phyloP scores from a whole-genome alignment of 208 protist species.

The Angomonas ambiguus region DNA sequence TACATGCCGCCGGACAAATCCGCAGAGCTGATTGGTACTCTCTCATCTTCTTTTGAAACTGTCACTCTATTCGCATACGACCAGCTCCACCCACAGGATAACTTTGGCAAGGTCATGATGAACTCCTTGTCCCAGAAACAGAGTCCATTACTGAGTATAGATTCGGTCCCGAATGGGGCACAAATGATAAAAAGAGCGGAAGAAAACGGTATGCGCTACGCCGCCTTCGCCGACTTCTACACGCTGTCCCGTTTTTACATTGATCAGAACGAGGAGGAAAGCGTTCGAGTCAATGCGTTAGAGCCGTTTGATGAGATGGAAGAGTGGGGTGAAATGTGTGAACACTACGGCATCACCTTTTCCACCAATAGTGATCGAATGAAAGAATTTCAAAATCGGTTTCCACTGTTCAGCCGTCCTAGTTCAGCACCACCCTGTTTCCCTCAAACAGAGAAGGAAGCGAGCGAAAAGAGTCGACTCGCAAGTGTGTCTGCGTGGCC shows the following conservation, averaged over 20 bases:
- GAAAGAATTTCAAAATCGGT: background rate
- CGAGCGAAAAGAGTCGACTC: background rate
- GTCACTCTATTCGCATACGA: slow-evolving; percentile 80
- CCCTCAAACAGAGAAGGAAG: background rate
- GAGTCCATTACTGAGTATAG: slow-evolving; percentile 73
- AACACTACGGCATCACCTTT: slow-evolving; percentile 88
- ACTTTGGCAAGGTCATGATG: slow-evolving; percentile 82
- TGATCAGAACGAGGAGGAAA: slow-evolving; percentile 28
- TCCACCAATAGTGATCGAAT: slow-evolving; percentile 17
- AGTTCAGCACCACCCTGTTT: background rate
- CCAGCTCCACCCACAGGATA: slow-evolving; percentile 72
- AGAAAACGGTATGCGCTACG: slow-evolving; percentile 43
- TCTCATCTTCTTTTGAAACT: slow-evolving; percentile 46
- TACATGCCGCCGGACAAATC: slow-evolving; percentile 74
- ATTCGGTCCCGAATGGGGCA: slow-evolving; percentile 24
- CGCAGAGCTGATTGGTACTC: slow-evolving; percentile 38
- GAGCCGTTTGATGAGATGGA: slow-evolving; percentile 88
- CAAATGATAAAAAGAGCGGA: slow-evolving; percentile 52
- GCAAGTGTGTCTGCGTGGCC: too few relatives aligned
- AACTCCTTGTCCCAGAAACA: slow-evolving; percentile 53
- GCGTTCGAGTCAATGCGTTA: slow-evolving; percentile 51
- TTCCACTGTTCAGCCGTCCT: background rate
- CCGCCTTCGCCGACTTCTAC: slow-evolving; percentile 77
- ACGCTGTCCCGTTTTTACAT: slow-evolving; percentile 56
- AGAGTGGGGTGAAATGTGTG: slow-evolving; percentile 90